Evolutionary conservation across 1,284 basidiomycete genomes (phyloP), one percentile per base, ranked within the genome.

Genomic region (Heliocybe sulcata): DNA sequence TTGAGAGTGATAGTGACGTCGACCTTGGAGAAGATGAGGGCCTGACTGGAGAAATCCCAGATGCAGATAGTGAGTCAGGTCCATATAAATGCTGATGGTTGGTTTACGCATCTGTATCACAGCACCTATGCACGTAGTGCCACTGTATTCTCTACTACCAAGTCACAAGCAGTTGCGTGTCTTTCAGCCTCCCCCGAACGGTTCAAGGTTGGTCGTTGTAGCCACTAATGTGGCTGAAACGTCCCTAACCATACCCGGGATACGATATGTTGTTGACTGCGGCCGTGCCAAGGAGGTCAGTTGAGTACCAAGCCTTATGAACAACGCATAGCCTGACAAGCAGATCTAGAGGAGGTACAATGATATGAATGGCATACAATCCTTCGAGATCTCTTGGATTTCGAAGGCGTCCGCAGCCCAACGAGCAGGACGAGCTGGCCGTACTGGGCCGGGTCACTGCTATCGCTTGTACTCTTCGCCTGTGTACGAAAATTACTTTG

Each of bases 401-500:
- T 88, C 85, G 56, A 90, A 90, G 65, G 87, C 87, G 1, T 86
- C 85, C 2, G 86, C 87, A 0, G 72, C 82, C 0, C 87, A 91
- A 64, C 76, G 87, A 54, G 79, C 87, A 0, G 87, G 87, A 66
- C 81, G 87, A 68, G 87, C 87, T 0, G 87, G 87, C 47, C 82
- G 87, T 61, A 90, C 87, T 0, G 87, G 87, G 0, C 87, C 87
- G 0, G 87, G 87, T 14, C 87, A 91, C 67, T 89, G 87, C 68
- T 91, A 91, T 67, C 77, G 87, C 11, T 77, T 90, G 2, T 91
- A 89, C 68, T 83, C 78, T 10, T 82, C 81, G 57, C 82, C 86
- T 0, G 73, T 99, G 9, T 99, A 81, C 67, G 97, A 99, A 67
- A 86, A 96, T 64, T 86, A 96, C 70, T 97, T 99, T 66, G 83